Base-by-base conservation (phyloP, 495 filamentous ascomycete species). In the Sabuloglossum arenarium region DNA sequence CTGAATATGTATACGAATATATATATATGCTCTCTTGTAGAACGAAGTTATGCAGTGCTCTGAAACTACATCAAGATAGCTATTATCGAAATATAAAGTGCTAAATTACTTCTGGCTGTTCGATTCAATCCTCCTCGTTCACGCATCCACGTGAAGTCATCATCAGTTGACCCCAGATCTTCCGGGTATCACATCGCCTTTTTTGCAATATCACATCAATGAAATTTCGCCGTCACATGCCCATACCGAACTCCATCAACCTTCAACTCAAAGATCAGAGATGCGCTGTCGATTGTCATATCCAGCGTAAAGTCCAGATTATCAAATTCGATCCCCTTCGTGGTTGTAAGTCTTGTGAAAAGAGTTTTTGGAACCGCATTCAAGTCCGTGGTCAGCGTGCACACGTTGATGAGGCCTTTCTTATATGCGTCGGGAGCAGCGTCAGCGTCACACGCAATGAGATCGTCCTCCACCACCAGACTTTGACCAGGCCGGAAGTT, bases 271-370 rank as follows among this genome's bases (percentile, higher is more conserved):
- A 86, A 85, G 30, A 79, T 74, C 59, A 86, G 60, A 10, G 79
- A 79, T 0, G 82, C 82, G 56, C 78, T 82, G 59, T 85, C 80
- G 29, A 85, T 81, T 56, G 78, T 79, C 78, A 86, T 81, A 66
- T 85, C 81, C 23, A 86, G 73, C 10, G 78, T 81, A 60, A 86
- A 86, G 60, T 86, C 82, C 56, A 86, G 66, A 59, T 83, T 85
- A 61, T 84, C 78, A 61, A 85, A 86, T 66, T 84, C 81, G 16
- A 82, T 75, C 8, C 82, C 82, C 23, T 77, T 69, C n/a, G 81
- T 85, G 6, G 82, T 85, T 19, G 79, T 81, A 43, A 86, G 64
- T 23, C 78, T 61, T 0, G 79, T 83, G 62, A 85, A 84, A 24
- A 84, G 62, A 28, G 67, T 74, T 53, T 76, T 75, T 6, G 82